Percentiles rank a stretch among this genome's conserved stretches.
These are phyloP conservation scores for Volvox carteri DNA, from an alignment of 163 green algal genomes.

Conservation along the genomic window DNA sequence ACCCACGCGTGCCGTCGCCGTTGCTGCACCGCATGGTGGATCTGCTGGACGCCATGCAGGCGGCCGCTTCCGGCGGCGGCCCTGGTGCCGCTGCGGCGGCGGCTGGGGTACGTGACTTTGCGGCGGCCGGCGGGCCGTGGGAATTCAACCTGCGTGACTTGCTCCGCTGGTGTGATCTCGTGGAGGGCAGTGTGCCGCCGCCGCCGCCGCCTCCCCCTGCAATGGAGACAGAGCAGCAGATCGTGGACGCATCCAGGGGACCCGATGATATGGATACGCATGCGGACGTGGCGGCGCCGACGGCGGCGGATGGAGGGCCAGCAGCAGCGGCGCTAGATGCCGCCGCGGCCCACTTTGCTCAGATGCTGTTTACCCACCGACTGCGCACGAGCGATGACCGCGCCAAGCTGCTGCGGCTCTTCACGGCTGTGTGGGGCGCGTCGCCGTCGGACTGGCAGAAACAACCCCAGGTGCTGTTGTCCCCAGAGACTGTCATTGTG, in stretches of 20 bases:
- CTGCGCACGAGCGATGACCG: conserved; percentile 85
- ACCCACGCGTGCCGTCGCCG: conserved; percentile 71
- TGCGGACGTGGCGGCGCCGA: neutral
- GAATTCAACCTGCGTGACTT: conserved; percentile 99
- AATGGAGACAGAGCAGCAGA: too few species aligned
- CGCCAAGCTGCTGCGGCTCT: conserved; percentile 67
- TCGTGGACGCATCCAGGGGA: neutral
- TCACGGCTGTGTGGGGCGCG: conserved; percentile 73
- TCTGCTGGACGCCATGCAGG: conserved; percentile 82
- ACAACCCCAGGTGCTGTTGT: conserved; percentile 55
- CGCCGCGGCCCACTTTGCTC: conserved; percentile 79
- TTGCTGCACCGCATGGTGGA: conserved; percentile 84
- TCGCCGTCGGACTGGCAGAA: neutral
- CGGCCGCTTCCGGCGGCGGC: neutral
- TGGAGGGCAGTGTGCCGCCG: conserved; percentile 59
- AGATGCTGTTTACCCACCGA: conserved; percentile 89
- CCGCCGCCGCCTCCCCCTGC: too few species aligned
- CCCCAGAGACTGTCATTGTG: conserved; percentile 48
- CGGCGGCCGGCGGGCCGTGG: conserved; percentile 89
- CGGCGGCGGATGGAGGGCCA: neutral
- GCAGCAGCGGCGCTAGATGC: conserved; percentile 54
- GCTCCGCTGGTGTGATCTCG: conserved; percentile 95
- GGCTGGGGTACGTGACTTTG: conserved; percentile 73
- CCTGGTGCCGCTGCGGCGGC: neutral
- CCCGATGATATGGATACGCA: conserved; percentile 5